Base-by-base conservation (phyloP, 1,284 basidiomycete genomes). In the Exobasidium cylindrosporum region DNA sequence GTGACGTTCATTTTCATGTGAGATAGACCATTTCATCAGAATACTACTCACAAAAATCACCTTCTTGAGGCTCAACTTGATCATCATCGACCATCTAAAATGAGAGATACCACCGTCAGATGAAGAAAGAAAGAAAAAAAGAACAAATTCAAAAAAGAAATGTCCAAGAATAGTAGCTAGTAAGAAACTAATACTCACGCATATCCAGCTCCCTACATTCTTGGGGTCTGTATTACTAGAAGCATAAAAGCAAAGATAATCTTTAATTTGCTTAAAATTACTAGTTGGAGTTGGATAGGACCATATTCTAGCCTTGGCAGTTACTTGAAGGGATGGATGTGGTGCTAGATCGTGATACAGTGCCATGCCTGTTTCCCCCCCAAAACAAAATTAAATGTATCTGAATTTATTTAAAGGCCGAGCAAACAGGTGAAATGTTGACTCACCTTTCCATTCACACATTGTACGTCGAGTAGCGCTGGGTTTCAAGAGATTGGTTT, bases 371-470 rank as follows among this genome's bases (percentile, higher is more conserved):
- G 26, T 65, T 14, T n/a, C n/a, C n/a, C n/a, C n/a, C n/a, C n/a
- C n/a, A n/a, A n/a, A n/a, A n/a, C n/a, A n/a, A n/a, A n/a, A n/a
- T n/a, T n/a, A n/a, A n/a, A n/a, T n/a, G n/a, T n/a, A n/a, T n/a
- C n/a, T n/a, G n/a, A n/a, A n/a, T n/a, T n/a, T n/a, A n/a, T n/a
- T n/a, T n/a, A n/a, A n/a, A n/a, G n/a, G n/a, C n/a, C n/a, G n/a
- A 24, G 53, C 11, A 13, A 21, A 23, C n/a, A n/a, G n/a, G n/a
- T n/a, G n/a, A n/a, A n/a, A n/a, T n/a, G n/a, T 47, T 24, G 26
- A 14, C 32, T 26, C 29, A 17, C 73, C 76, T 63, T 78, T 78
- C 76, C 76, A 78, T 54, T 78, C 76, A 65, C 76, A 78, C 69
- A 70, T 66, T 30, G 73, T 78, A 45, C 64, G 47, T n/a, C 70